Base-by-base conservation (phyloP, 1,284 basidiomycete genomes). In the Ganoderma lingzhi region DNA sequence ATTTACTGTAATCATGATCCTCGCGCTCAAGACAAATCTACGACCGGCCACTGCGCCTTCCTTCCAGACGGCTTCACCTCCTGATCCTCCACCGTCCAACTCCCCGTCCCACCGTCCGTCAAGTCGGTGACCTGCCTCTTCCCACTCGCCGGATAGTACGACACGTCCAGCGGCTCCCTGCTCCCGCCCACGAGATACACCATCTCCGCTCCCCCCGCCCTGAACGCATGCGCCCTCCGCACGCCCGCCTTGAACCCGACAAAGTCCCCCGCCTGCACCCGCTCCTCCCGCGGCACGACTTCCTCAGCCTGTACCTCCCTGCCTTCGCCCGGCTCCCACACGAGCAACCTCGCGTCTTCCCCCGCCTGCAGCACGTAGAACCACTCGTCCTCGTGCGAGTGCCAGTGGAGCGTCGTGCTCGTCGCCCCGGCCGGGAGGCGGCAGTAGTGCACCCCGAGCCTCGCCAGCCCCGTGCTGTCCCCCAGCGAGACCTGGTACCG, bases 321-420 rank as follows among this genome's bases (percentile, higher is more conserved):
- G 64, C 65, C 66, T 42, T 61, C 44, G 48, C 42, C 28, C 2
- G 65, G 65, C 71, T 75, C 73, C 53, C 65, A 71, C 19, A 74
- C 45, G 61, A 78, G 51, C 35, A 77, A 63, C 19, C 64, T 69
- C 2, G 73, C 75, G 61, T 68, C 74, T 23, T 70, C 71, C 23
- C 74, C 75, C 9, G 77, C 77, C n/a, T 77, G 76, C 59, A 79
- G 60, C 63, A 79, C 72, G 68, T 76, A 79, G 65, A 73, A 69
- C 76, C 76, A 79, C 69, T 79, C 78, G 67, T 79, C 78, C 41
- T 78, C 76, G 44, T 70, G 68, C 51, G 63, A 71, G 67, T 79
- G 78, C 74, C 76, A 78, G 72, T 79, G 78, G 51, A 75, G 56
- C 32, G 74, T 72, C 30, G 75, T 73, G 66, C 74, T 77, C 64